phyloP scores from a whole-genome alignment of 2,329 filamentous ascomycete genomes.

The Gremmenia infestans region DNA sequence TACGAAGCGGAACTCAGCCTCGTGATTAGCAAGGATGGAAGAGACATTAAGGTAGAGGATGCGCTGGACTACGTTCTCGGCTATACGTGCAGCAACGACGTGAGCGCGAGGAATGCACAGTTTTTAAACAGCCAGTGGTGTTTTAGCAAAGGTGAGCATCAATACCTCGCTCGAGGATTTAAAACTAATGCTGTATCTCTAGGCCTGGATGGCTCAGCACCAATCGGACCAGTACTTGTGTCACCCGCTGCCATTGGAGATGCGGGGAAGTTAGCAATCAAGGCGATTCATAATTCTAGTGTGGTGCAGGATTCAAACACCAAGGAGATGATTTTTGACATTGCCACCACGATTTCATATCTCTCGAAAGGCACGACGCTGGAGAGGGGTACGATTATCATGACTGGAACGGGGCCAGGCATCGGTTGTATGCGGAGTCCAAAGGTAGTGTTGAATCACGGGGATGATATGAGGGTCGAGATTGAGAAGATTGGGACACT shows the following conservation, averaged over 20 bases:
- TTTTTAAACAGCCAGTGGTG: slow-evolving; percentile 40
- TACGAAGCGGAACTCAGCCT: slow-evolving; percentile 31
- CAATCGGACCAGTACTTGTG: slow-evolving; percentile 35
- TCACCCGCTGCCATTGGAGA: slow-evolving; percentile 10
- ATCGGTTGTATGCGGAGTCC: slow-evolving; percentile 32
- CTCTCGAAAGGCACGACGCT: slow-evolving; percentile 36
- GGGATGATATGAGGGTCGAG: slow-evolving; percentile 28
- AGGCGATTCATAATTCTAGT: slow-evolving; percentile 43
- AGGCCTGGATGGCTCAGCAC: slow-evolving; percentile 11
- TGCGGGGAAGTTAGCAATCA: slow-evolving; percentile 30
- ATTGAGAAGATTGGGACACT: slow-evolving; percentile 31
- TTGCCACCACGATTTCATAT: slow-evolving; percentile 37
- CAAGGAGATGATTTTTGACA: slow-evolving; percentile 40
- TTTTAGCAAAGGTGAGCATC: slow-evolving; percentile 39
- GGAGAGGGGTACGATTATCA: slow-evolving; percentile 35
- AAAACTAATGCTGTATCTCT: too few relatives aligned
- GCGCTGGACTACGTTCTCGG: slow-evolving; percentile 38
- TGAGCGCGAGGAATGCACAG: slow-evolving; percentile 37
- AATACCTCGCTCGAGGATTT: slow-evolving; percentile 33
- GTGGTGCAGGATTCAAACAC: slow-evolving; percentile 48
- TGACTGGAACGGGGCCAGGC: slow-evolving; percentile 40
- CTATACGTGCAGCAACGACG: slow-evolving; percentile 40
- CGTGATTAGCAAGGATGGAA: slow-evolving; percentile 36
- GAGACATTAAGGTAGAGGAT: slow-evolving; percentile 36
- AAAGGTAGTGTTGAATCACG: slow-evolving; percentile 25